Base-by-base conservation (phyloP, 768 basidiomycete genomes). In the Suillus subluteus region DNA sequence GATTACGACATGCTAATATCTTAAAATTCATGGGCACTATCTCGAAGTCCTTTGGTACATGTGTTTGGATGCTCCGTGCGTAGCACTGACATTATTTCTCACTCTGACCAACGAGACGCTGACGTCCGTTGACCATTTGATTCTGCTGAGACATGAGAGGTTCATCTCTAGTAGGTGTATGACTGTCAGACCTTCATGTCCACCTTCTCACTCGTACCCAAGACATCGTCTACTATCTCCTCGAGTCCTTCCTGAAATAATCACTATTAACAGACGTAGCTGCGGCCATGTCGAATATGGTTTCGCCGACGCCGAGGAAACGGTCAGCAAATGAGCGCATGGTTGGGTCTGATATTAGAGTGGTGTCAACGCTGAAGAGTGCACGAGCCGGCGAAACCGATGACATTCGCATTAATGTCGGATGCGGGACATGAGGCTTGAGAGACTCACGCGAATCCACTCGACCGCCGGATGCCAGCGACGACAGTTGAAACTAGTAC, bases 391-490 rank as follows among this genome's bases (percentile, higher is more conserved):
- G 44, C 37, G 58, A 21, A 50, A 65, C 66, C 56, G 59, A 21
- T 23, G 40, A 7, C 55, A 62, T 40, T n/a, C 58, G 32, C 41
- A 50, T 58, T 40, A 50, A 43, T 23, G 7, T 52, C 50, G 52
- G 15, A 38, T 62, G 21, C 6, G 37, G 55, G 58, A 58, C 67
- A 63, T 48, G 69, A 58, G 62, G 43, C 46, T 61, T 32, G 54
- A 38, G 61, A 23, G 40, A 90, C 95, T 78, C 75, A 98, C 96
- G 86, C 79, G 80, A 95, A 95, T 43, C 96, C 96, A 67, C 91
- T 96, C 21, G 95, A 91, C 66, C 94, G 88, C 76, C 90, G 89
- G 67, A 99, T 90, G 38, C 97, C 97, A 46, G 97, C 97, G 48
- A 96, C 79, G 8, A 98, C 86, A 15, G 97, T 94, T 18, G 96